Evolutionary conservation across 768 basidiomycete genomes (phyloP).

Genomic region (Termitomyces sp.): DNA sequence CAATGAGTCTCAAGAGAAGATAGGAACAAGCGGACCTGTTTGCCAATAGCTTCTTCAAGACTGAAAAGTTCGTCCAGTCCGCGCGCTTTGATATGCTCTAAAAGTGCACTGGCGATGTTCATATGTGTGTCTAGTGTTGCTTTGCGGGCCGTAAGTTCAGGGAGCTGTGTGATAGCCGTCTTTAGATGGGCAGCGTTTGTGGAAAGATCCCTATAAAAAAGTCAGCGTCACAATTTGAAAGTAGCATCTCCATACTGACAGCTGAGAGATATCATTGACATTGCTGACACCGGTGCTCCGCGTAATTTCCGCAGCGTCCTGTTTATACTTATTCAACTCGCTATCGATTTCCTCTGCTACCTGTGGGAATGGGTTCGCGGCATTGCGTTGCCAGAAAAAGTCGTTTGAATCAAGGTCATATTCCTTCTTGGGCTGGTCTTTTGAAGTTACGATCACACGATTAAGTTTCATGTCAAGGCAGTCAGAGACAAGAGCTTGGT

Average conservation of each 20-base stretch:
- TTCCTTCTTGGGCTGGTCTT: slow-evolving; percentile 63
- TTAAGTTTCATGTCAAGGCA: slow-evolving; percentile 97
- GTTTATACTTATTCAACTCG: slow-evolving; percentile 89
- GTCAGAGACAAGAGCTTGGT: slow-evolving; percentile 96
- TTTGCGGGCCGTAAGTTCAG: slow-evolving; percentile 94
- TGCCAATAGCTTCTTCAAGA: slow-evolving; percentile 84
- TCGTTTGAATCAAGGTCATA: slow-evolving; percentile 98
- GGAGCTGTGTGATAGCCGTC: slow-evolving; percentile 94
- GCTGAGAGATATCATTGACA: slow-evolving; percentile 89
- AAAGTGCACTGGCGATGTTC: slow-evolving; percentile 94
- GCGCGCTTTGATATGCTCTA: slow-evolving; percentile 93
- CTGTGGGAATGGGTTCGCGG: slow-evolving; percentile 94
- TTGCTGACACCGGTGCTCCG: slow-evolving; percentile 94
- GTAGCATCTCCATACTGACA: slow-evolving; percentile 45
- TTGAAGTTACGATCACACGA: slow-evolving; percentile 76
- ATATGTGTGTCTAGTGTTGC: slow-evolving; percentile 97
- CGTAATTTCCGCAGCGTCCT: slow-evolving; percentile 95
- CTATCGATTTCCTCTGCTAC: slow-evolving; percentile 96
- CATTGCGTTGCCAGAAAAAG: slow-evolving; percentile 98
- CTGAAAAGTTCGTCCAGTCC: slow-evolving; percentile 97
- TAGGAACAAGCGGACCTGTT: slow-evolving; percentile 50
- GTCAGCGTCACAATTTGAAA: neutral
- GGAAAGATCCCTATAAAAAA: slow-evolving; percentile 64
- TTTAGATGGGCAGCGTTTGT: slow-evolving; percentile 93
- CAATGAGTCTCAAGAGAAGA: neutral